Percentiles rank a stretch among this genome's conserved stretches.
Conservation (phyloP, 257 asterid species). For the Gentiana dahurica region DNA sequence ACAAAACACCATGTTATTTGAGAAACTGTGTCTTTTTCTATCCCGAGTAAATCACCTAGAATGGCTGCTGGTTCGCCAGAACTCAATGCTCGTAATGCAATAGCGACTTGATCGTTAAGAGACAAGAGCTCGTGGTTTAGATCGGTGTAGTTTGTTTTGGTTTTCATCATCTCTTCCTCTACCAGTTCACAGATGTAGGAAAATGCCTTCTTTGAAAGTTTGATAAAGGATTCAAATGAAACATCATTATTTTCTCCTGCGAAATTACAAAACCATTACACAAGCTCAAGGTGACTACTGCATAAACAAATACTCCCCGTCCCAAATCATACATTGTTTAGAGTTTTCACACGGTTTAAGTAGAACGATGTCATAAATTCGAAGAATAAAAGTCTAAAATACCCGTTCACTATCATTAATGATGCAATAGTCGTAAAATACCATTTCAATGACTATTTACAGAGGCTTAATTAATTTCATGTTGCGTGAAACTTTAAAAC, state of each 20-base stretch:
- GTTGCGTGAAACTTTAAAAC: not conserved
- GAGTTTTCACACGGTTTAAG: constrained; percentile 4
- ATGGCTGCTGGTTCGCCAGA: constrained; percentile 12
- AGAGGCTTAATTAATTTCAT: not conserved
- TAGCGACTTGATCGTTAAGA: constrained; percentile 16
- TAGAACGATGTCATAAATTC: not conserved
- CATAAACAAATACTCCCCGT: constrained; percentile 7
- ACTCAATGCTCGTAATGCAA: constrained; percentile 17
- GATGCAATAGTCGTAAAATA: no score
- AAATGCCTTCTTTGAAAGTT: constrained; percentile 3
- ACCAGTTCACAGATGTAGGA: no score
- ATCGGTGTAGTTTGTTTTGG: constrained; percentile 10
- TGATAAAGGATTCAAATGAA: constrained; percentile 16
- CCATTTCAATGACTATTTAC: no score
- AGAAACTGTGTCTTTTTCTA: constrained; percentile 9
- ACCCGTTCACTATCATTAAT: no score
- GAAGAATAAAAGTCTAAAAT: not conserved
- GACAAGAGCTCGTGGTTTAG: constrained; percentile 8
- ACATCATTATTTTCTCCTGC: no score
- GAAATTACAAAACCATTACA: not conserved
- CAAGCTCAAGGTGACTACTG: constrained; percentile 16
- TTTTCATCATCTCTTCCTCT: constrained; percentile 2
- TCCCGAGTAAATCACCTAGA: constrained; percentile 15
- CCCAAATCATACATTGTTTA: constrained; percentile 10
- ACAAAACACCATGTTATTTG: constrained; percentile 18